Base-by-base conservation (phyloP, 2,329 filamentous ascomycete genomes). In the Sporothrix dimorphospora region DNA sequence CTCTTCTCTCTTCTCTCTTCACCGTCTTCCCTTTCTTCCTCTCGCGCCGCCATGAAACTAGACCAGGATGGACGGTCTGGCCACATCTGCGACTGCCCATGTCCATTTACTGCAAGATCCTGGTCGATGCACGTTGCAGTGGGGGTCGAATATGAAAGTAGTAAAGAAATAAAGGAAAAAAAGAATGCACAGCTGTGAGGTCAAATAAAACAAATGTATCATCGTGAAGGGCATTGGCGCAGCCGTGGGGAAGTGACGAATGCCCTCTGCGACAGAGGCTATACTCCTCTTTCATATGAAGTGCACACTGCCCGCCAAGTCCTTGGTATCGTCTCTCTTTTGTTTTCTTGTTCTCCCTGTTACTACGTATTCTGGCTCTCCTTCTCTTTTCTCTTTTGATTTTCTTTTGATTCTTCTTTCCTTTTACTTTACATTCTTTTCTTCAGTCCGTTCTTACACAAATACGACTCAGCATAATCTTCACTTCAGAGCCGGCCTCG, bases 71-170 rank as follows among this genome's bases (percentile, higher is more conserved):
- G 4, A 24, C 14, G n/a, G 66, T 40, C 65, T 55, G 30, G 47
- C 65, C 66, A 57, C n/a, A 16, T 27, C 66, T 69, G 66, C 66
- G n/a, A 55, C 65, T 51, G 24, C 14, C 9, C 27, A 2, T 51
- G 24, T 45, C 38, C 38, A 47, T 16, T 30, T 8, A 7, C 4
- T 8, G 24, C 24, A 4, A 9, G 21, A 47, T 40, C 40, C 61
- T n/a, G 42, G 61, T 47, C 40, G 61, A n/a, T 19, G 40, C n/a
- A 21, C 11, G 57, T 42, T 14, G 57, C 40, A 65, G n/a, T 65
- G 42, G 24, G 21, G 19, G 11, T 11, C 3, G 21, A 45, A 47
- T 16, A 45, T 4, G 42, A 8, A 21, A 19, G 40, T 19, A 1
- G 40, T 21, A 42, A 57, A n/a, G n/a, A 42, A n/a, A n/a, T 12